Base-by-base conservation (phyloP, 352 stramenopile genomes). In the Pythium graminicola region DNA sequence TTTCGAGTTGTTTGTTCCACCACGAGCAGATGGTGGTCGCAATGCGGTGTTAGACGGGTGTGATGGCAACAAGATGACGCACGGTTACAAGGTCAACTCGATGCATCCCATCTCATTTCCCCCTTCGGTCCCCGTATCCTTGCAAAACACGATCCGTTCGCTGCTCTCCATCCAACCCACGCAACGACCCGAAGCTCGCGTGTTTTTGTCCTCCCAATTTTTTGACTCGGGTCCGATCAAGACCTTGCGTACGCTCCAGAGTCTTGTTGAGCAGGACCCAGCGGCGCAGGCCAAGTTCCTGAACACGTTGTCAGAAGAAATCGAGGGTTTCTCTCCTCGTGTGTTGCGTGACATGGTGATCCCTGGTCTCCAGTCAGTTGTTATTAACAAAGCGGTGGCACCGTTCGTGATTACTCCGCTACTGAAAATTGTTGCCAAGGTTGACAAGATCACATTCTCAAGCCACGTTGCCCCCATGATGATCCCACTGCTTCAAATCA, bases 11-110 rank as follows among this genome's bases (percentile, higher is more conserved):
- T 95, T 95, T 54, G 77, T 85, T 22, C 70, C 81, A 5, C 73
- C 81, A 4, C 76, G 83, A 26, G 75, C 83, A 0, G 82, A 93
- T 52, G 85, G 85, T 8, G 79, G 80, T 28, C 80, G 82, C 14
- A 88, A 89, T 23, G 80, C 85, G 2, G 78, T 94, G 35, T 64
- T 95, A 9, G 80, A 93, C 44, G 77, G 89, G 19, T 69, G 71
- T 31, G 85, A 95, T 46, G 84, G 82, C 29, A 95, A 95, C 70
- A 88, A 84, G 43, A 87, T 93, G 76, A 93, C 83, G 0, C 76
- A 95, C 60, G 76, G 73, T 19, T 93, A 94, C 70, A 93, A 94
- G 50, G 78, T 91, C 45, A 81, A 89, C 64, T 90, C 83, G n/a
- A 65, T 95, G 46, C 83, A 94, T 44, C 83, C 83, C 28, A 92